Base-by-base conservation (phyloP, 352 stramenopile genomes). In the Blastocystis sp. region DNA sequence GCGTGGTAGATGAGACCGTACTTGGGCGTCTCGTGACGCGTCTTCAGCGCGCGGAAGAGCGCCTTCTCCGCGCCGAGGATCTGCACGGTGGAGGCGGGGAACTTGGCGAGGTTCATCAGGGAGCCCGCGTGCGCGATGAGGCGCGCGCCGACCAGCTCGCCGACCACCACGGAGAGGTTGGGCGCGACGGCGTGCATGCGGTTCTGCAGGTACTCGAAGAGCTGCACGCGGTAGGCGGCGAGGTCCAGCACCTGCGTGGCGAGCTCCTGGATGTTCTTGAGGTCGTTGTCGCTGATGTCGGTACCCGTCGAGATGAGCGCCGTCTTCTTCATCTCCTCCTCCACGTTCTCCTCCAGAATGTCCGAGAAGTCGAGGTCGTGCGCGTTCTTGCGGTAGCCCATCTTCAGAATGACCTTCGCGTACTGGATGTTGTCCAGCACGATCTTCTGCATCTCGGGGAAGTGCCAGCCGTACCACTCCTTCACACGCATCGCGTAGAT, bases 1-100 rank as follows among this genome's bases (percentile, higher is more conserved):
- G 97, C 96, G 92, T 99, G 97, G 91, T 99, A 99, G 90, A 99
- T 99, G n/a, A 99, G 93, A 92, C 97, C 97, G 91, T 99, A 99
- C 91, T 99, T 99, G 9, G 97, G 97, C 11, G 97, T 99, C 90
- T 98, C 95, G 90, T 98, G 95, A 91, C 99, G 99, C 10, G 97
- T 99, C 92, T 99, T 99, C 1, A 99, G 92, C 9, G 97, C 97
- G 89, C 97, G 94, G 93, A 99, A 99, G 2, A 99, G 93, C 21
- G 97, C 97, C 92, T 99, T 99, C 91, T 99, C 97, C 11, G 97
- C 97, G 89, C 97, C 97, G 43, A 99, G 93, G 90, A 99, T 99
- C 89, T 96, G 93, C 62, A 99, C 95, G 0, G 97, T 99, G 11
- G 95, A 98, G 40, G 96, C 96, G 61, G 97, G 97, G 92, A 98